Evolutionary conservation across 169 alveolate species (phyloP).

Genomic region (Cryptosporidium meleagridis): DNA sequence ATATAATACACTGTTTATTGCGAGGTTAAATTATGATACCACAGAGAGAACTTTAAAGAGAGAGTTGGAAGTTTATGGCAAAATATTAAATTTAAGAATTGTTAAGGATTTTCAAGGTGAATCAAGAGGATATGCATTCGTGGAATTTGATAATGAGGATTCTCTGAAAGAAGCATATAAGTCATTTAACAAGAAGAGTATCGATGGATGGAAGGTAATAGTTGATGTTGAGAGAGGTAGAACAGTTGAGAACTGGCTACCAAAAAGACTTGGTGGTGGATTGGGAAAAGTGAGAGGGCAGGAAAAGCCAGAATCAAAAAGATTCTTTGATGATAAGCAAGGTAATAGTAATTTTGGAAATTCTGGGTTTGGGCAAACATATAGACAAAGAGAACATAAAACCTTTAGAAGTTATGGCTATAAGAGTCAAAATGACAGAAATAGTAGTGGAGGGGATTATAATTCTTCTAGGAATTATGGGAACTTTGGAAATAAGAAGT

Average conservation of each 20-base stretch:
- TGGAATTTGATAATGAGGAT: constrained; percentile 84
- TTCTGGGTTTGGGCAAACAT: neutral
- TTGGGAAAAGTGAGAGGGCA: constrained; percentile 79
- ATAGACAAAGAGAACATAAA: constrained; percentile 14
- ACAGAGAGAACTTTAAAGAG: constrained; percentile 82
- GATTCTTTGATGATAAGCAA: neutral
- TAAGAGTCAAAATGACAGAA: neutral
- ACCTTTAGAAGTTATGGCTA: neutral
- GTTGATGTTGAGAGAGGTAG: constrained; percentile 90
- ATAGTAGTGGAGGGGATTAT: neutral
- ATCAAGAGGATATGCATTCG: constrained; percentile 89
- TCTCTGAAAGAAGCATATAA: constrained; percentile 82
- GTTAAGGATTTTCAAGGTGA: constrained; percentile 82
- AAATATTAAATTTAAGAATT: constrained; percentile 80
- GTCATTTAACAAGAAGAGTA: constrained; percentile 80
- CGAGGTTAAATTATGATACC: constrained; percentile 82
- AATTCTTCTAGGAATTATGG: constrained; percentile 10
- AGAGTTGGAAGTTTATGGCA: constrained; percentile 87
- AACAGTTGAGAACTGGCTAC: constrained; percentile 84
- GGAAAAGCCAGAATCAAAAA: neutral
- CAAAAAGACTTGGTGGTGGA: constrained; percentile 89
- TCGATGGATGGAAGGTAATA: constrained; percentile 85
- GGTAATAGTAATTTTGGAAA: neutral
- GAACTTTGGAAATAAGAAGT: neutral
- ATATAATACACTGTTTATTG: constrained; percentile 85